Evolutionary conservation across 768 basidiomycete genomes (phyloP).

Genomic region (Termitomyces heimii): DNA sequence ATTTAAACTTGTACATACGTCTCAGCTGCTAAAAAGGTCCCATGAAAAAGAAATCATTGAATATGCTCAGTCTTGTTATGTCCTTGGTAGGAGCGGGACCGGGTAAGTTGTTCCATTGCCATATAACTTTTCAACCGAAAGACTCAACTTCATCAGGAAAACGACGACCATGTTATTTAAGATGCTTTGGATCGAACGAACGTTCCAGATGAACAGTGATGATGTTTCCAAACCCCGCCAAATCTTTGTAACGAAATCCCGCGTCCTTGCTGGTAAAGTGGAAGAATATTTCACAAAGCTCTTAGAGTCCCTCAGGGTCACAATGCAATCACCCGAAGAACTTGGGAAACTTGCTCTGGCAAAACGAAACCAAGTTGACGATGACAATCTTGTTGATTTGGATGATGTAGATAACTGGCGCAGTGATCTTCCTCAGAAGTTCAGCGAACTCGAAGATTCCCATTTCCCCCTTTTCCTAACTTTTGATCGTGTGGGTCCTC

Average conservation of each 20-base stretch:
- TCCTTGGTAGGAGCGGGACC: constrained; percentile 68
- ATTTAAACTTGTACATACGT: not conserved
- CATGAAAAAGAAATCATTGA: constrained; percentile 51
- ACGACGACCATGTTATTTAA: constrained; percentile 76
- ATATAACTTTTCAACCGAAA: not conserved
- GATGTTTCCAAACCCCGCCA: constrained; percentile 49
- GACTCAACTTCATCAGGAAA: constrained; percentile 38
- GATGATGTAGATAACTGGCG: constrained; percentile 39
- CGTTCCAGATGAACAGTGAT: constrained; percentile 34
- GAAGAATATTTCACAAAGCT: constrained; percentile 57
- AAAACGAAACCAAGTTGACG: constrained; percentile 10
- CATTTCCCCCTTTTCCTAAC: constrained; percentile 72
- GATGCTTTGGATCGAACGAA: constrained; percentile 63
- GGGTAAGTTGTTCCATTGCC: constrained; percentile 35
- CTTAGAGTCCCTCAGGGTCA: constrained; percentile 33
- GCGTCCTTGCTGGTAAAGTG: constrained; percentile 62
- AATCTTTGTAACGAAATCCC: constrained; percentile 69
- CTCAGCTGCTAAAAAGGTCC: not conserved
- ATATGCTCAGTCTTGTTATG: constrained; percentile 55
- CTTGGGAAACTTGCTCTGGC: constrained; percentile 24
- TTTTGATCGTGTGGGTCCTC: constrained; percentile 45
- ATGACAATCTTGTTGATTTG: constrained; percentile 25
- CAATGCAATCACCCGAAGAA: constrained; percentile 29
- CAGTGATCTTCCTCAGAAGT: constrained; percentile 42
- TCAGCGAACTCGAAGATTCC: constrained; percentile 47